Conservation (phyloP, 2,329 filamentous ascomycete genomes). For the Leptographium procerum region DNA sequence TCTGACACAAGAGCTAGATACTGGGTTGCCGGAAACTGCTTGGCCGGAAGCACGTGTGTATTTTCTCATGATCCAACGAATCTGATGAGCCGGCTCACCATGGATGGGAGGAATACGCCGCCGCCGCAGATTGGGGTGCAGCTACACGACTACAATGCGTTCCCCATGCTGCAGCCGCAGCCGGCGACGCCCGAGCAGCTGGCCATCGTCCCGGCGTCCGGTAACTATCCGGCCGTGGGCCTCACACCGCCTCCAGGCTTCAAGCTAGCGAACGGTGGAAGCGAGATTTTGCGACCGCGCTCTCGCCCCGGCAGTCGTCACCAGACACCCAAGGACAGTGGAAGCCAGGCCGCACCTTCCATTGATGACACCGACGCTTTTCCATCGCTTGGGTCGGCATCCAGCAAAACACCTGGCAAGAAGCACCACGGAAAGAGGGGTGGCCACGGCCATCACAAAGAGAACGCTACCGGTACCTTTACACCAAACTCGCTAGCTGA, state of each 20-base stretch:
- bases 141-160: slow-evolving; percentile 73
- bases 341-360: slow-evolving; percentile 53
- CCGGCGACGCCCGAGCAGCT: slow-evolving; percentile 48
- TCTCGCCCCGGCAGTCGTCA: slow-evolving; percentile 81
- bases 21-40: slow-evolving; percentile 90
- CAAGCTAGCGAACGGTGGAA: slow-evolving; percentile 33
- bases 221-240: slow-evolving; percentile 40
- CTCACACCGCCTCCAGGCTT: slow-evolving; percentile 60
- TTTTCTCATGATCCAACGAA: slow-evolving; percentile 93
- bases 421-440: slow-evolving; percentile 90
- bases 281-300: slow-evolving; percentile 56
- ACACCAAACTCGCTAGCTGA: slow-evolving; percentile 75
- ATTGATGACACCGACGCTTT: slow-evolving; percentile 95
- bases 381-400: slow-evolving; percentile 70
- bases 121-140: slow-evolving; percentile 56
- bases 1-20: slow-evolving; percentile 47
- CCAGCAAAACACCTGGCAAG: slow-evolving; percentile 59
- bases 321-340: slow-evolving; percentile 37
- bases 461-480: slow-evolving; percentile 25
- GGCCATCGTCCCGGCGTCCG: slow-evolving; percentile 37
- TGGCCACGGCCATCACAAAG: slow-evolving; percentile 65
- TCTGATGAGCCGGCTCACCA: slow-evolving; percentile 67
- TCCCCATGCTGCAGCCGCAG: slow-evolving; percentile 66
- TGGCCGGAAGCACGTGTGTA: slow-evolving; percentile 86
- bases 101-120: slow-evolving; percentile 58